phyloP scores from a whole-genome alignment of 2,329 filamentous ascomycete species.

The Apiospora malaysiana region DNA sequence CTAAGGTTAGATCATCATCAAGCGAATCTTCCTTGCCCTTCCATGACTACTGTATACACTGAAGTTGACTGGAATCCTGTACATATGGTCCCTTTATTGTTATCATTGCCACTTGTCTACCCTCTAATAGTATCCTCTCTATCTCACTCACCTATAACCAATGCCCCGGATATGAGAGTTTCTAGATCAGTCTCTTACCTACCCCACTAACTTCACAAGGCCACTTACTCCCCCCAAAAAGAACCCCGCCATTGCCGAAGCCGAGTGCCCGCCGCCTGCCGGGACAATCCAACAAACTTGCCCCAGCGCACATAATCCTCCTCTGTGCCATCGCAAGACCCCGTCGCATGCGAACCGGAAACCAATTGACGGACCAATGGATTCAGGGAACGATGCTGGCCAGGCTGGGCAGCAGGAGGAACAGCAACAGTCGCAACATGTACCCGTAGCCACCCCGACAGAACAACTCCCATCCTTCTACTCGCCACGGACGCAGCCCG shows the following conservation, averaged over 20 bases:
- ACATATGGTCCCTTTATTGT: neutral
- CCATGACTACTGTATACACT: neutral
- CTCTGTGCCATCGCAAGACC: neutral
- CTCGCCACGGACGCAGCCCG: slow-evolving; percentile 45
- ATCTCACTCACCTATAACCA: neutral
- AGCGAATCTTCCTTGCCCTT: slow-evolving; percentile 10
- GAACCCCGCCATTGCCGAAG: slow-evolving; percentile 17
- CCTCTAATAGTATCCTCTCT: too few species aligned
- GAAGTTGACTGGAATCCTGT: neutral
- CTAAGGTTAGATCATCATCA: slow-evolving; percentile 4
- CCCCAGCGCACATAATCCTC: slow-evolving; percentile 17
- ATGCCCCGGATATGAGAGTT: neutral
- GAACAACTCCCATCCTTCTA: slow-evolving; percentile 53
- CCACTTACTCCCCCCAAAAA: neutral
- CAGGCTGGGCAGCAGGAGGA: slow-evolving; percentile 22
- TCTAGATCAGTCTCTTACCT: neutral
- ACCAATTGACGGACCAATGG: neutral
- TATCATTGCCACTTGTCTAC: neutral
- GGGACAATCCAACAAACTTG: neutral
- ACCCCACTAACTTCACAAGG: neutral
- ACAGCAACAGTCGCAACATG: neutral
- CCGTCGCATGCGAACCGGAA: neutral
- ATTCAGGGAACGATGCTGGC: neutral
- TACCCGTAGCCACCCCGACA: slow-evolving; percentile 25
- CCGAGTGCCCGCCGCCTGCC: neutral